These are phyloP conservation scores for Cladophialophora carrionii DNA, from an alignment of 2,329 filamentous ascomycete genomes.

Conservation along the genomic window DNA sequence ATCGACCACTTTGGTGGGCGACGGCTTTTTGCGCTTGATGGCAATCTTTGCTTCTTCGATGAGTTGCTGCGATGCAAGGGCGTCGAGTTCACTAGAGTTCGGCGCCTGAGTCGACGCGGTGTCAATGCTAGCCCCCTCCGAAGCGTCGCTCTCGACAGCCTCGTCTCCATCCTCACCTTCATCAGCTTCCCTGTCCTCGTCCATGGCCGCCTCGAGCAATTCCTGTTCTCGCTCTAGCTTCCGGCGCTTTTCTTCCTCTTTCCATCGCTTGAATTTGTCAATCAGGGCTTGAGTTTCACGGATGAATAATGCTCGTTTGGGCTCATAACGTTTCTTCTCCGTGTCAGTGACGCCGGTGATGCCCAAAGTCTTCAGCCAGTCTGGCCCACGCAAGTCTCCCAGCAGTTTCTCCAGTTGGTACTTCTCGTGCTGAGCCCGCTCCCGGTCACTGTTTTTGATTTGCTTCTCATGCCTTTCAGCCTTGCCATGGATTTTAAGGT, in stretches of 20 bases:
- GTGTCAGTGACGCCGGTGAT: constrained; percentile 82
- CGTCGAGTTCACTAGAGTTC: constrained; percentile 71
- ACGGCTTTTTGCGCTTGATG: constrained; percentile 31
- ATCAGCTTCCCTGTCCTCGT: constrained; percentile 36
- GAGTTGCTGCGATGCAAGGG: constrained; percentile 72
- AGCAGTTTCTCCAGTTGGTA: constrained; percentile 68
- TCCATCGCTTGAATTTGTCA: constrained; percentile 86
- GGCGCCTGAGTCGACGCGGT: constrained; percentile 54
- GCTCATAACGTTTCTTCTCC: constrained; percentile 83
- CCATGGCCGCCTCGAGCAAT: constrained; percentile 51
- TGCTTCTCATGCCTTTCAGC: constrained; percentile 69
- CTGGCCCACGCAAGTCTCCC: constrained; percentile 82
- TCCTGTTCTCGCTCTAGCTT: constrained; percentile 75
- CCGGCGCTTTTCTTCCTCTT: constrained; percentile 81
- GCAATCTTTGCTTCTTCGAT: constrained; percentile 69
- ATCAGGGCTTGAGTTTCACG: constrained; percentile 78
- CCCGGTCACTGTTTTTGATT: constrained; percentile 68
- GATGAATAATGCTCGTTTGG: constrained; percentile 82
- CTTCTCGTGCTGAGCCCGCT: constrained; percentile 68
- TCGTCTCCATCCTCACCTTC: constrained; percentile 29
- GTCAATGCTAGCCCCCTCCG: constrained; percentile 24
- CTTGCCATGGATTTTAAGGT: constrained; percentile 62
- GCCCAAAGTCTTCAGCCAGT: constrained; percentile 92
- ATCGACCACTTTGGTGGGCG: constrained; percentile 11
- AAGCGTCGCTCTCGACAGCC: constrained; percentile 5